phyloP scores from a whole-genome alignment of 2,329 filamentous ascomycete genomes.

The Fusarium ambrosium region DNA sequence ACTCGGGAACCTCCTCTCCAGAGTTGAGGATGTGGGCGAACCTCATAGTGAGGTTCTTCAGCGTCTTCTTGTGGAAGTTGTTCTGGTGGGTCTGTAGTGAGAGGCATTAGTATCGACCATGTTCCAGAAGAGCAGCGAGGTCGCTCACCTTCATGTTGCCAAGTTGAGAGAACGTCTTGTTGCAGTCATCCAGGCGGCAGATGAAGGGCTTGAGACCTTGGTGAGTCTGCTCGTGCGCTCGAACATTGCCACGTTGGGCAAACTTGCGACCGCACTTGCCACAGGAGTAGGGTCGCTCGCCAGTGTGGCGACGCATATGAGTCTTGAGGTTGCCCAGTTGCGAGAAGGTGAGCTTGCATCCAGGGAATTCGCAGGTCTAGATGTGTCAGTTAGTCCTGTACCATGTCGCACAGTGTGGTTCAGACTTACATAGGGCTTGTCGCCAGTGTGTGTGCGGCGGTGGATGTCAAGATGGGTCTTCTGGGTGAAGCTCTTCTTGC shows the following conservation, averaged over 20 bases:
- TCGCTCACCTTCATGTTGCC: slow-evolving; percentile 86
- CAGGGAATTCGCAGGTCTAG: slow-evolving; percentile 76
- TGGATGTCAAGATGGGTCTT: slow-evolving; percentile 96
- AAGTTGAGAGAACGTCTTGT: slow-evolving; percentile 89
- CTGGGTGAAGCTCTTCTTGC: slow-evolving; percentile 86
- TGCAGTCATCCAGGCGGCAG: slow-evolving; percentile 86
- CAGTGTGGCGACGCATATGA: slow-evolving; percentile 88
- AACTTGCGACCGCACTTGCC: slow-evolving; percentile 85
- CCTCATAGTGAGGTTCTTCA: slow-evolving; percentile 76
- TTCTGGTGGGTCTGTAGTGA: slow-evolving; percentile 83
- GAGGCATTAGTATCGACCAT: slow-evolving; percentile 13
- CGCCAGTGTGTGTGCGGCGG: slow-evolving; percentile 86
- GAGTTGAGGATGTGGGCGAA: slow-evolving; percentile 75
- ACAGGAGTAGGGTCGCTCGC: slow-evolving; percentile 87
- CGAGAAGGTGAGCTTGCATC: slow-evolving; percentile 85
- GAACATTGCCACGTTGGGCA: slow-evolving; percentile 87
- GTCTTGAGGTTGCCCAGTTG: slow-evolving; percentile 95
- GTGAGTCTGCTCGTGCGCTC: slow-evolving; percentile 87
- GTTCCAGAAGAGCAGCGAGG: neutral
- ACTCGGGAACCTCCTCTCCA: slow-evolving; percentile 66
- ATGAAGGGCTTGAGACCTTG: slow-evolving; percentile 81
- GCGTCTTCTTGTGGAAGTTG: slow-evolving; percentile 86
- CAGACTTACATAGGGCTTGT: slow-evolving; percentile 86
- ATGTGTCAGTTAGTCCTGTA: slow-evolving; percentile 39
- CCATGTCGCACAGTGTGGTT: neutral